phyloP scores from a whole-genome alignment of 139 green algal species.

The Pseudopediastrum boryanum region DNA sequence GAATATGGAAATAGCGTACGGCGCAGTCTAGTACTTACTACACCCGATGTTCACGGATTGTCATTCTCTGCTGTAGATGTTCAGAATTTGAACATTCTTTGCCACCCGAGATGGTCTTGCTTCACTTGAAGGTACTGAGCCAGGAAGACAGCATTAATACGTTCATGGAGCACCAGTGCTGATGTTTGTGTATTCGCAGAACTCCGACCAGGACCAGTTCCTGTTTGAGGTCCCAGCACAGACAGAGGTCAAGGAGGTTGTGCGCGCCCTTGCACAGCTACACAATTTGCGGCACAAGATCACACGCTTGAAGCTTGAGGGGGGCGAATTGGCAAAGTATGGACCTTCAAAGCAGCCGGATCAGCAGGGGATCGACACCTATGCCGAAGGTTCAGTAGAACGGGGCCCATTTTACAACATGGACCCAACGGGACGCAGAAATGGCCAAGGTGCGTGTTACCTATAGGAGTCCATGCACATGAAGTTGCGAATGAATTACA shows the following conservation, averaged over 20 bases:
- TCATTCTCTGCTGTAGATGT: too few species aligned
- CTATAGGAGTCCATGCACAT: not conserved
- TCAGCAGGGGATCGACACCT: conserved; percentile 83
- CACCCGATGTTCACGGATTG: too few species aligned
- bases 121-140: conserved; percentile 66
- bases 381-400: conserved; percentile 58
- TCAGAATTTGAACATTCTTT: conserved; percentile 2
- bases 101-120: conserved; percentile 53
- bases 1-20: too few species aligned
- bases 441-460: conserved; percentile 64
- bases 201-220: conserved; percentile 79
- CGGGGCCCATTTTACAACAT: conserved; percentile 67
- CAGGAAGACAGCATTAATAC: not conserved
- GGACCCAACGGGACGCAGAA: conserved; percentile 79
- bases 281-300: conserved; percentile 79
- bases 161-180: not conserved
- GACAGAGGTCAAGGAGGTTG: conserved; percentile 53
- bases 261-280: conserved; percentile 56
- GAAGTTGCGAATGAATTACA: not conserved
- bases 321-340: conserved; percentile 80
- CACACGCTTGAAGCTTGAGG: conserved; percentile 74
- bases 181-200: conserved; percentile 43
- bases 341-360: conserved; percentile 74
- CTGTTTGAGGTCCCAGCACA: conserved; percentile 71
- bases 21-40: too few species aligned